Evolutionary conservation across 176 grass and related monocot species (phyloP).

Genomic region (Musa acuminata): DNA sequence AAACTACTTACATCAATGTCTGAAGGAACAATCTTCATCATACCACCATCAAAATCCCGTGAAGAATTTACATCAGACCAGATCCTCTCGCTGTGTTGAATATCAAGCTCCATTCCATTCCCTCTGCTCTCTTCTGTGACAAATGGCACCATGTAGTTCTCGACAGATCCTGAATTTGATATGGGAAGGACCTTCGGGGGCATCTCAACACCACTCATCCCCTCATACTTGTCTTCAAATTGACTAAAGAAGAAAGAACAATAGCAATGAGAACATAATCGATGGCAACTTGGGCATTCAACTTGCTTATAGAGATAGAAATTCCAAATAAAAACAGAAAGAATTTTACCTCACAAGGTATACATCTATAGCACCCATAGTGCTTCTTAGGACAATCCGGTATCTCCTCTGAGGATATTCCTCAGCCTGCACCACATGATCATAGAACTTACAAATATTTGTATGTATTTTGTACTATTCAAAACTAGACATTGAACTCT

Average conservation of each 20-base stretch:
- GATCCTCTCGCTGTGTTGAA: slow-evolving; percentile 27
- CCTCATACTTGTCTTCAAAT: slow-evolving; percentile 69
- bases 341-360: slow-evolving; percentile 80
- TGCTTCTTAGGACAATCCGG: slow-evolving; percentile 77
- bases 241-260: slow-evolving; percentile 32
- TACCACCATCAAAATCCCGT: slow-evolving; percentile 52
- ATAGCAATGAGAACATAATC: background rate
- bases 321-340: background rate
- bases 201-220: slow-evolving; percentile 33
- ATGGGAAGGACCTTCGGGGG: slow-evolving; percentile 30
- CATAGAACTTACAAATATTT: background rate
- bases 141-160: slow-evolving; percentile 25
- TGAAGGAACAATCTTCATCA: slow-evolving; percentile 74
- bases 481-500: background rate
- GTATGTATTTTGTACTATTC: too few relatives aligned
- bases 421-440: slow-evolving; percentile 42
- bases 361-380: slow-evolving; percentile 80
- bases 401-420: slow-evolving; percentile 76
- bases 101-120: slow-evolving; percentile 26
- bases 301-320: background rate
- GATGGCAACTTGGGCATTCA: background rate
- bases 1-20: slow-evolving; percentile 58
- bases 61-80: slow-evolving; percentile 40
- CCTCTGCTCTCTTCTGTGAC: slow-evolving; percentile 26
- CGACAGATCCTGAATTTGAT: slow-evolving; percentile 29